Conservation (phyloP, 345 rosid species). For the Eucalyptus cladocalyx region DNA sequence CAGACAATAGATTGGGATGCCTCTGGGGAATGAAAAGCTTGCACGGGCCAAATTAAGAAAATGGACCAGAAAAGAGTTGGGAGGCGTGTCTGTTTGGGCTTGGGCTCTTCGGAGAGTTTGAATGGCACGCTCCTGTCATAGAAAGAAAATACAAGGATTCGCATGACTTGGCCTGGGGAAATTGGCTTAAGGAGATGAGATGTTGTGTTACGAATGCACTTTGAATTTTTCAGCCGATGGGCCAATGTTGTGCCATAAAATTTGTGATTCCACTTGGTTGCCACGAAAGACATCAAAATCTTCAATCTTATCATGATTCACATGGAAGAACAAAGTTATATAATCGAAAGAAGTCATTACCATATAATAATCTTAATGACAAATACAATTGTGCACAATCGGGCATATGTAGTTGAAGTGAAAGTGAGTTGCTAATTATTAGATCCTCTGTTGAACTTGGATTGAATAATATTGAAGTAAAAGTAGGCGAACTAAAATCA, state of each 20-base stretch:
- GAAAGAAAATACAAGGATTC: not conserved
- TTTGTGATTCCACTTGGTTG: not conserved
- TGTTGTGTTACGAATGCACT: not conserved
- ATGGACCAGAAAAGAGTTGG: not conserved
- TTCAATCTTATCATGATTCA: too few relatives aligned
- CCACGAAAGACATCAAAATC: not conserved
- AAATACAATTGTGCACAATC: not conserved
- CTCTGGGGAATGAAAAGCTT: not conserved
- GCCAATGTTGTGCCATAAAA: not conserved
- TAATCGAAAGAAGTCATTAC: not conserved
- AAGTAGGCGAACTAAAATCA: not conserved
- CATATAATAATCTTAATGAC: not conserved
- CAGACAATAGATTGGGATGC: not conserved
- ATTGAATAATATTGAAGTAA: not conserved
- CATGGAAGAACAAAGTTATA: too few relatives aligned
- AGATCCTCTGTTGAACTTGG: not conserved
- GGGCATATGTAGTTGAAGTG: not conserved
- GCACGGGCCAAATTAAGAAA: not conserved
- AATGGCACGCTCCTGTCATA: not conserved
- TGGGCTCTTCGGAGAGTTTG: not conserved
- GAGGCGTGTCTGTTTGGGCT: not conserved
- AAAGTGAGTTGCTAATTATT: too few relatives aligned
- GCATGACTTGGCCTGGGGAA: not conserved
- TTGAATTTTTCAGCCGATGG: not conserved
- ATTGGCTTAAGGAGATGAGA: not conserved